A percentile compares a stretch with the other conserved stretches of the same genome.
These are phyloP conservation scores for Saccharomyces eubayanus DNA, from an alignment of 805 yeast species.

Conservation along the genomic window DNA sequence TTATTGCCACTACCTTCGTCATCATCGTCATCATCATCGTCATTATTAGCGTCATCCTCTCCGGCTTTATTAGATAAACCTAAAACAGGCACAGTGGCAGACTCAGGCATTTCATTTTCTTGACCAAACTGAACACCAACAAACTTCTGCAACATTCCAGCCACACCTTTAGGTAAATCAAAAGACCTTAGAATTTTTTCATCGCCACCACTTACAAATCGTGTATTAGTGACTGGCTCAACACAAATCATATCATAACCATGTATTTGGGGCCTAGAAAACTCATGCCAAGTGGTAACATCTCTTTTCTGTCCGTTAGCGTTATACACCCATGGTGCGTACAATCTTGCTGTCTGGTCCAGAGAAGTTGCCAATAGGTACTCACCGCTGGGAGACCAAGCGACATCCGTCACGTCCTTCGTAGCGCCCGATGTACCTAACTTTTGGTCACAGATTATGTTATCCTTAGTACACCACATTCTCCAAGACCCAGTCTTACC, in stretches of 20 bases:
- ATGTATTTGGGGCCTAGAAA: slow-evolving; percentile 95
- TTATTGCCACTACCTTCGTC: slow-evolving; percentile 32
- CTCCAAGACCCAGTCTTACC: slow-evolving; percentile 94
- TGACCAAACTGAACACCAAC: slow-evolving; percentile 37
- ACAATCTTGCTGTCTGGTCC: slow-evolving; percentile 89
- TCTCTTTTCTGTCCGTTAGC: slow-evolving; percentile 27
- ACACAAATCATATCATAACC: slow-evolving; percentile 93
- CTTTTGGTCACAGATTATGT: slow-evolving; percentile 36
- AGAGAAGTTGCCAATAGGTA: slow-evolving; percentile 70
- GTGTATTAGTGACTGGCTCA: slow-evolving; percentile 47
- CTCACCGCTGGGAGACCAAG: slow-evolving; percentile 63
- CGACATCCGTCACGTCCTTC: slow-evolving; percentile 64
- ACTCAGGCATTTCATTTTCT: slow-evolving; percentile 49
- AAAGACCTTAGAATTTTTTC: slow-evolving; percentile 87
- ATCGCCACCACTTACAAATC: slow-evolving; percentile 90
- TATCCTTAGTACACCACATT: slow-evolving; percentile 45
- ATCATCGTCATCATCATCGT: slow-evolving; percentile 35
- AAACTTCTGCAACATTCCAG: slow-evolving; percentile 47
- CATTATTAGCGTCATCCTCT: slow-evolving; percentile 38
- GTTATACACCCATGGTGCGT: slow-evolving; percentile 49
- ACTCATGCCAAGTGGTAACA: slow-evolving; percentile 65
- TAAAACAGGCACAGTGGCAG: slow-evolving; percentile 85
- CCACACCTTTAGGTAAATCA: slow-evolving; percentile 77
- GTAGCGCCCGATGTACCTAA: slow-evolving; percentile 71
- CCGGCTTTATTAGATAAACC: slow-evolving; percentile 90